These are phyloP conservation scores for Chlorella ohadii DNA, from an alignment of 139 green algal species.

Conservation along the genomic window DNA sequence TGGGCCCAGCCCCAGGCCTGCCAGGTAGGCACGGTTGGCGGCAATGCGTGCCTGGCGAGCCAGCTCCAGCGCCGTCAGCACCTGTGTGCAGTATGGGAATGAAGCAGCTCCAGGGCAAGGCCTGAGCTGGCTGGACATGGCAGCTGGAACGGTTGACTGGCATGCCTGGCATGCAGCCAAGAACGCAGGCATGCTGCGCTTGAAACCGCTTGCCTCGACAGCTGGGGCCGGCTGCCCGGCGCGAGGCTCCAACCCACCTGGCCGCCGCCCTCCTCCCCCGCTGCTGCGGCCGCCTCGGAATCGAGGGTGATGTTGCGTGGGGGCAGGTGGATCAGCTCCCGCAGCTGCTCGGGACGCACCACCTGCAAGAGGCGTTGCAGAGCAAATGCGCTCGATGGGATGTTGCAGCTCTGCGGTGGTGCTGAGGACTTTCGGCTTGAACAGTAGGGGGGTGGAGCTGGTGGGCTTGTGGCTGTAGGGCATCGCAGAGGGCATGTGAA, in stretches of 20 bases:
- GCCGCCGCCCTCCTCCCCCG: background rate
- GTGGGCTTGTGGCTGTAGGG: too few species aligned
- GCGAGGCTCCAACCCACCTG: background rate
- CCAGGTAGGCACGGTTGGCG: constrained; percentile 60
- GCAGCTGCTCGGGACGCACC: constrained; percentile 20
- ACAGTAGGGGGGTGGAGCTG: too few species aligned
- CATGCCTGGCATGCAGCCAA: too few species aligned
- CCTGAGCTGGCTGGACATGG: too few species aligned
- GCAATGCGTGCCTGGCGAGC: constrained; percentile 53
- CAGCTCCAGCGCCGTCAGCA: constrained; percentile 57
- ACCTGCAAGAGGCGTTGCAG: background rate
- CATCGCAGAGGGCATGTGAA: too few species aligned
- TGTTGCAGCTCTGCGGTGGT: too few species aligned
- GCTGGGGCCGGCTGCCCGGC: too few species aligned
- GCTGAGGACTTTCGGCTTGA: too few species aligned
- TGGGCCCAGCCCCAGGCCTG: constrained; percentile 34
- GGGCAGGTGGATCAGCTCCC: constrained; percentile 14
- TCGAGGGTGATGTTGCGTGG: constrained; percentile 27
- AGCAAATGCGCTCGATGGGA: background rate
- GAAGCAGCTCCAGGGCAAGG: background rate
- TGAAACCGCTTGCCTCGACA: too few species aligned
- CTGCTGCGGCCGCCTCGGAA: background rate
- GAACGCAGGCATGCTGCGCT: too few species aligned
- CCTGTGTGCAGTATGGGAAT: background rate
- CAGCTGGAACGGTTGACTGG: too few species aligned